Conservation (phyloP, 805 yeast species). For the Torulaspora maleeae region DNA sequence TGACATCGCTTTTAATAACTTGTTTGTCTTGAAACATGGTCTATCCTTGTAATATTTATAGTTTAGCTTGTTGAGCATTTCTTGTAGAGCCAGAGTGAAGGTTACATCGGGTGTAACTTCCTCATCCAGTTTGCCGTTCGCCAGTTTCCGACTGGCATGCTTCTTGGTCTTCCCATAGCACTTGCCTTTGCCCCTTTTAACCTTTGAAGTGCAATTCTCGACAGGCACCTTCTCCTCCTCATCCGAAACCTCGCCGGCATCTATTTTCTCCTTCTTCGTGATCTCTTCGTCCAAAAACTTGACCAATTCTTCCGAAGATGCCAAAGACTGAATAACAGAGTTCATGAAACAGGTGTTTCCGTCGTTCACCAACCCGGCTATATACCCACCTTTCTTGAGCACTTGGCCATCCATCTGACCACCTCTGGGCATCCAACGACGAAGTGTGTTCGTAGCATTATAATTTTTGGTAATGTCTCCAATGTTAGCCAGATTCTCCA, state of each 20-base stretch:
- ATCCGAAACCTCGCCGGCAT: slow-evolving; percentile 7
- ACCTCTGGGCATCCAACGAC: slow-evolving; percentile 22
- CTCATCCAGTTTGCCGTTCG: slow-evolving; percentile 12
- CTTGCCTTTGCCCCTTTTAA: slow-evolving; percentile 15
- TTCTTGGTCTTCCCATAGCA: slow-evolving; percentile 22
- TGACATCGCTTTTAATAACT: slow-evolving; percentile 60
- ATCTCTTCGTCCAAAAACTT: slow-evolving; percentile 49
- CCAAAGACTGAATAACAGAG: slow-evolving; percentile 74
- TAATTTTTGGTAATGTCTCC: slow-evolving; percentile 15
- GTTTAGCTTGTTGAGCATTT: slow-evolving; percentile 53
- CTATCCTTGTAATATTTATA: slow-evolving; percentile 46
- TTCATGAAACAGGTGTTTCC: slow-evolving; percentile 95
- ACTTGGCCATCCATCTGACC: slow-evolving; percentile 34
- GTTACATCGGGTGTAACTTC: slow-evolving; percentile 28
- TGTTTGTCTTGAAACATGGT: slow-evolving; percentile 58
- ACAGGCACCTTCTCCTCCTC: slow-evolving; percentile 2
- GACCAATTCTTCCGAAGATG: slow-evolving; percentile 60
- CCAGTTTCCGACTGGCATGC: slow-evolving; percentile 9
- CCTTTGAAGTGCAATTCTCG: slow-evolving; percentile 8
- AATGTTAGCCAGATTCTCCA: slow-evolving; percentile 13
- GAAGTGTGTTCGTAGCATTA: slow-evolving; percentile 12
- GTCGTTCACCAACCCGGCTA: slow-evolving; percentile 82
- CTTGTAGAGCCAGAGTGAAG: slow-evolving; percentile 53
- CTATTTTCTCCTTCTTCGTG: slow-evolving; percentile 7
- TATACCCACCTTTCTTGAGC: slow-evolving; percentile 55